Evolutionary conservation across 1,284 basidiomycete species (phyloP), one percentile per base, ranked within the genome.

Genomic region (Cerrena zonata): DNA sequence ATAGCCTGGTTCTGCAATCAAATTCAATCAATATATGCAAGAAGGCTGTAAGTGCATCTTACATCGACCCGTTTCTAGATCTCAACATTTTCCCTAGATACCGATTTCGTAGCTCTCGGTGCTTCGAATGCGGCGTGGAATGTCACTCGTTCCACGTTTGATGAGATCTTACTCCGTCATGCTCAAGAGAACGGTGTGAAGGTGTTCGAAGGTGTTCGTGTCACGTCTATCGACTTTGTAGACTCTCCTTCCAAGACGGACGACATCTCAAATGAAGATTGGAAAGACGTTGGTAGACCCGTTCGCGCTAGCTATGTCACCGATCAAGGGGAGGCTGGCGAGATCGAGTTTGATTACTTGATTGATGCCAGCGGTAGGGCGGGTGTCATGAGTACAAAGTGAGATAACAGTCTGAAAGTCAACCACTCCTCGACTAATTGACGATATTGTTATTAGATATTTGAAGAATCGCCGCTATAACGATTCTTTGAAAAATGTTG

Each of bases 331-430:
- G 54, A 40, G 13, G 60, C 51, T 30, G 60, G 61, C 36, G 64
- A 63, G 19, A 85, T 84, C 12, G 70, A 71, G 0, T 89, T 88
- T 52, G 75, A 80, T 41, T 79, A 82, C 56, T 61, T 89, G 24
- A 74, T 89, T 22, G 86, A 89, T 61, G 86, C 86, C 4, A 82
- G 79, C 22, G 86, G 86, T 34, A 77, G 86, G 13, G 70, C 76
- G 0, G 86, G 86, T 1, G 60, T 89, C 47, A 69, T 89, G 63
- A 86, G 82, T 4, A 79, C 76, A 11, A 66, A 60, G 64, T 64
- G 18, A 2, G 58, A 47, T n/a, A n/a, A n/a, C n/a, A n/a, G n/a
- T n/a, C n/a, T n/a, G n/a, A n/a, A n/a, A n/a, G n/a, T 22, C 5
- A 11, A 34, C 24, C 19, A 40, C 41, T 22, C 19, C 5, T 19